Evolutionary conservation across 257 asterid species (phyloP).

Genomic region (Forsythia viridissima): DNA sequence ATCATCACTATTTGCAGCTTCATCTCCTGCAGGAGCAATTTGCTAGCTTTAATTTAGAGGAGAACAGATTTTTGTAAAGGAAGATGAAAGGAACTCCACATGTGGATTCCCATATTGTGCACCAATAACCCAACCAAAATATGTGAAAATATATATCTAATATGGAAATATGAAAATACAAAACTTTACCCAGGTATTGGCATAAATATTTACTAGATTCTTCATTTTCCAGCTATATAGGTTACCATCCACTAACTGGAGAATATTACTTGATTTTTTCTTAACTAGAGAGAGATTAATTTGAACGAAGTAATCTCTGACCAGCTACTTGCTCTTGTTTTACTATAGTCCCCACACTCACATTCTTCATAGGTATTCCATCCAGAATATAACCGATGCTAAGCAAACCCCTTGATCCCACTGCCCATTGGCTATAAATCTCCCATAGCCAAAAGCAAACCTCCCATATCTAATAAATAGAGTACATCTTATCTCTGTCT

Average conservation of each 20-base stretch:
- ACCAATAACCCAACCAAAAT: slow-evolving; percentile 10
- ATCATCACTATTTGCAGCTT: slow-evolving; percentile 69
- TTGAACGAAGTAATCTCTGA: neutral
- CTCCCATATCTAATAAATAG: neutral
- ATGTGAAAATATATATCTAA: neutral
- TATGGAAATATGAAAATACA: neutral
- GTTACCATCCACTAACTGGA: slow-evolving; percentile 1
- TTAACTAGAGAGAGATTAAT: neutral
- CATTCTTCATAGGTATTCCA: slow-evolving; percentile 3
- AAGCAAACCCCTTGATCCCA: neutral
- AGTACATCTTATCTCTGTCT: neutral
- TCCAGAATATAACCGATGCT: neutral
- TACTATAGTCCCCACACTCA: slow-evolving; percentile 10
- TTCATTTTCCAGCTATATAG: neutral
- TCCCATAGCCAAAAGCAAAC: neutral
- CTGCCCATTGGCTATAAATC: neutral
- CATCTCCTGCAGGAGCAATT: slow-evolving; percentile 57
- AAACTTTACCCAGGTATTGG: neutral
- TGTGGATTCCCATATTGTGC: slow-evolving; percentile 13
- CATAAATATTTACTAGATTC: neutral
- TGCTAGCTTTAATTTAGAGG: slow-evolving; percentile 8
- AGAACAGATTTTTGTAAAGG: neutral
- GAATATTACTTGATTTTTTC: neutral
- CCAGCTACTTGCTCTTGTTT: neutral
- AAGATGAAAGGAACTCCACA: slow-evolving; percentile 1